Conservation (phyloP, 257 asterid genomes). For the Asclepias syriaca region DNA sequence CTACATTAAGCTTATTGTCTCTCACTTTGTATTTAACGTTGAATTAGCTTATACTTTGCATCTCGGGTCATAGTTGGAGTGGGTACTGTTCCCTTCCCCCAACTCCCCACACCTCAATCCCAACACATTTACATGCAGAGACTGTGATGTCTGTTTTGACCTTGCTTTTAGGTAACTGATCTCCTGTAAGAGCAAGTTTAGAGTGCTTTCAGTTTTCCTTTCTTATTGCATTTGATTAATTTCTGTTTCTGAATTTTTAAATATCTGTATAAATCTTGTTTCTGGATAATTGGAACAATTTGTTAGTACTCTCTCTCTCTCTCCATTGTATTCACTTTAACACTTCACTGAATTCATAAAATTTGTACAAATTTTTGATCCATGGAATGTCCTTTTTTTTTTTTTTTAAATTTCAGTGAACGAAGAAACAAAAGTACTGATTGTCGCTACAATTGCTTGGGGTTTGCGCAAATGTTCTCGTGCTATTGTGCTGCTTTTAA, state of each 20-base stretch:
- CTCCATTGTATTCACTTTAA: background rate
- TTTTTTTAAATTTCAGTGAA: conserved; percentile 58
- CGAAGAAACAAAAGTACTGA: conserved; percentile 84
- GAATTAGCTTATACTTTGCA: background rate
- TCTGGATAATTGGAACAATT: background rate
- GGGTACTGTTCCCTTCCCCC: background rate
- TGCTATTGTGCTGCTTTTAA: conserved; percentile 76
- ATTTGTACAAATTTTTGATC: conserved; percentile 12
- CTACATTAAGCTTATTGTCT: background rate
- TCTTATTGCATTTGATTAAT: background rate
- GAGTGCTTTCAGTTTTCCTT: background rate
- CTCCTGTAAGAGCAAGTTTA: background rate
- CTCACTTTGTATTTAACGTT: background rate
- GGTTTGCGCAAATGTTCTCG: conserved; percentile 95
- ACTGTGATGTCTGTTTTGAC: background rate
- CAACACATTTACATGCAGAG: too few species aligned
- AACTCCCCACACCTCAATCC: too few species aligned
- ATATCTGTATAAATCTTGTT: background rate
- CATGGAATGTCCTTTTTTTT: conserved; percentile 13
- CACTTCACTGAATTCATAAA: background rate
- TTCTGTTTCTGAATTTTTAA: background rate
- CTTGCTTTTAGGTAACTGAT: background rate
- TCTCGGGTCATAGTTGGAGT: background rate
- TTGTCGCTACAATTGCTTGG: conserved; percentile 99
- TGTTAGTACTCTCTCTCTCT: background rate